Evolutionary conservation across 345 rosid genomes (phyloP), one percentile per base, ranked within the genome.

Genomic region (Cardamine chenopodiifolia): DNA sequence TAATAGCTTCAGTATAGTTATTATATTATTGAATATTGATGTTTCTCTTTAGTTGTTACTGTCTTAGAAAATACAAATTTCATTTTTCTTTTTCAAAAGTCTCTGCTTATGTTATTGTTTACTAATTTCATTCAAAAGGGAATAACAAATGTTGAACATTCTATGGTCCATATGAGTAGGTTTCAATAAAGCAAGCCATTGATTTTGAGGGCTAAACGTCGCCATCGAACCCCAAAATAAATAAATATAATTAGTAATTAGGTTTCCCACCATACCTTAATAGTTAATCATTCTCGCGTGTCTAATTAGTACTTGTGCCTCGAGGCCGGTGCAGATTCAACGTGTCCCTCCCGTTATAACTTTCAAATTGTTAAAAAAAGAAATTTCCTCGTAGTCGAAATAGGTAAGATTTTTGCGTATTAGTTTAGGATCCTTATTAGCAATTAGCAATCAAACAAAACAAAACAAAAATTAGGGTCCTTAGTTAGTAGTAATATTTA

Each of bases 371-470:
- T 18, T 65, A n/a, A n/a, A n/a, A n/a, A n/a, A 25, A 25, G 1
- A 25, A 25, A 25, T 8, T 42, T 26, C 2, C 6, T 11, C 20
- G 6, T 37, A 17, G 19, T 37, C 20, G 22, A 50, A 62, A 17
- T 44, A 26, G 48, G 63, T 40, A n/a, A 54, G 72, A 55, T 65
- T 17, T 55, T 25, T 48, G 42, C 17, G 50, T 34, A 56, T 74
- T 28, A 40, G 23, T 28, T 28, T 28, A 28, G 62, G 14, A 25
- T 39, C 18, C 11, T 4, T 5, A 4, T 23, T 23, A 23, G 25
- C 25, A 23, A 34, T 20, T 20, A 35, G 20, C n/a, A 34, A 25
- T 19, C 22, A 56, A 56, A 56, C 10, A 34, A 14, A 54, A 23
- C 6, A 25, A 25, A 54, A 53, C 18, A 7, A 56, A 28, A 25